Conservation (phyloP, 31 red algal genomes). For the Bonnemaisonia californica region DNA sequence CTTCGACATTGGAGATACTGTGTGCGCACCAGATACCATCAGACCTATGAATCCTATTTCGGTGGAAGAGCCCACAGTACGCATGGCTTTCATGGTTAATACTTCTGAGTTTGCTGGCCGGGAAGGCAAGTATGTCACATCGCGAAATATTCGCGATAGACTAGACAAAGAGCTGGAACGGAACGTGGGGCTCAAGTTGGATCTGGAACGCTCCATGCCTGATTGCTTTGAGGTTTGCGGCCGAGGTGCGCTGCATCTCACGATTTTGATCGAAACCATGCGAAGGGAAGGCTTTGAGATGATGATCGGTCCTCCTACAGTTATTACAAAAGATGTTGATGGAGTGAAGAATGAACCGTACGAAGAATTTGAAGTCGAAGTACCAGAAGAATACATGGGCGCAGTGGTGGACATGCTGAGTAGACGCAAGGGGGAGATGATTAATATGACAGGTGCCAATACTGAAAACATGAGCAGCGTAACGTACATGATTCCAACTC, state of each 20-base stretch:
- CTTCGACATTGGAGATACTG: slow-evolving; percentile 91
- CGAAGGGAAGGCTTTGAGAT: slow-evolving; percentile 94
- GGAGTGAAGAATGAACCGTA: slow-evolving; percentile 81
- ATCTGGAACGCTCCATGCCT: slow-evolving; percentile 55
- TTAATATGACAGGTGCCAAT: slow-evolving; percentile 75
- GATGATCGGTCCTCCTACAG: slow-evolving; percentile 87
- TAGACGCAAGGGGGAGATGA: slow-evolving; percentile 93
- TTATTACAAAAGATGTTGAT: slow-evolving; percentile 82
- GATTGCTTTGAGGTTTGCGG: slow-evolving; percentile 86
- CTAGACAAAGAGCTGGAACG: slow-evolving; percentile 82
- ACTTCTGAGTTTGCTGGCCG: slow-evolving; percentile 92
- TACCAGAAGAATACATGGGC: slow-evolving; percentile 95
- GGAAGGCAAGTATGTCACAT: slow-evolving; percentile 95
- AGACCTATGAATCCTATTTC: slow-evolving; percentile 73
- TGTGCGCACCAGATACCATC: slow-evolving; percentile 61
- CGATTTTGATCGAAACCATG: slow-evolving; percentile 96
- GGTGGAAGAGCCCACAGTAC: slow-evolving; percentile 94
- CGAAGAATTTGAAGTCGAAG: slow-evolving; percentile 87
- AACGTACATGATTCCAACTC: slow-evolving; percentile 85
- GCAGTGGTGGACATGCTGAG: slow-evolving; percentile 84
- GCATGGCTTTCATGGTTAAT: slow-evolving; percentile 95
- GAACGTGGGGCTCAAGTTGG: slow-evolving; percentile 84
- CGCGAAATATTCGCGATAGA: slow-evolving; percentile 87
- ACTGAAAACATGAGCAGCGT: slow-evolving; percentile 75
- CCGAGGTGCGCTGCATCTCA: slow-evolving; percentile 91